Percentiles rank a stretch among this genome's conserved stretches.
Evolutionary conservation across 202 grass and related monocot species (phyloP).

Genomic region (Setaria italica): DNA sequence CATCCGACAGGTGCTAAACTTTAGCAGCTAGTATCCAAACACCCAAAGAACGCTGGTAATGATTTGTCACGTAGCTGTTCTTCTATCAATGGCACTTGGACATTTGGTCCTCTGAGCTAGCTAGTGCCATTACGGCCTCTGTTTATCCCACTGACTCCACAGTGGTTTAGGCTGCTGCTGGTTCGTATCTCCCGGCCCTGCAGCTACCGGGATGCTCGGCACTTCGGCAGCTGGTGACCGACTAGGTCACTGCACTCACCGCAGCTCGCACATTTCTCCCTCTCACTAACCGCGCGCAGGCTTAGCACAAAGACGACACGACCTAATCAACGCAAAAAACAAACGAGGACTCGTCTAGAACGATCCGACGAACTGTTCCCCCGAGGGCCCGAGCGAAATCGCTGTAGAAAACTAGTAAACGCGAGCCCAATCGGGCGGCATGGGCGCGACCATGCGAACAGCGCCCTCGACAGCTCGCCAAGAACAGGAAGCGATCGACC

Average conservation of each 20-base stretch:
- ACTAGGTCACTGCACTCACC: background rate
- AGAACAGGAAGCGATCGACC: background rate
- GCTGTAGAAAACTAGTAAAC: background rate
- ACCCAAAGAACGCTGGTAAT: no score
- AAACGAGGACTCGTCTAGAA: background rate
- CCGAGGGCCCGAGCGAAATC: background rate
- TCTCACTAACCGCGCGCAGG: background rate
- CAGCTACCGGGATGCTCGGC: background rate
- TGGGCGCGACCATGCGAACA: background rate
- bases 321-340: background rate
- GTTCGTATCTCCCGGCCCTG: background rate
- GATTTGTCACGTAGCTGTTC: background rate
- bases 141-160: background rate
- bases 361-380: background rate
- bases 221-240: background rate
- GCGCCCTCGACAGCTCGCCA: background rate
- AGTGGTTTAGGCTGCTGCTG: background rate
- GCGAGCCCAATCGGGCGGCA: background rate
- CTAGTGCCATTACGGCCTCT: background rate
- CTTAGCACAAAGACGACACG: background rate
- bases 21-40: no score
- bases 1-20: no score
- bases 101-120: background rate
- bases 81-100: slow-evolving; percentile 8
- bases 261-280: no score